Evolutionary conservation across 352 stramenopile genomes (phyloP).

Genomic region (Phytopythium mirpurense): DNA sequence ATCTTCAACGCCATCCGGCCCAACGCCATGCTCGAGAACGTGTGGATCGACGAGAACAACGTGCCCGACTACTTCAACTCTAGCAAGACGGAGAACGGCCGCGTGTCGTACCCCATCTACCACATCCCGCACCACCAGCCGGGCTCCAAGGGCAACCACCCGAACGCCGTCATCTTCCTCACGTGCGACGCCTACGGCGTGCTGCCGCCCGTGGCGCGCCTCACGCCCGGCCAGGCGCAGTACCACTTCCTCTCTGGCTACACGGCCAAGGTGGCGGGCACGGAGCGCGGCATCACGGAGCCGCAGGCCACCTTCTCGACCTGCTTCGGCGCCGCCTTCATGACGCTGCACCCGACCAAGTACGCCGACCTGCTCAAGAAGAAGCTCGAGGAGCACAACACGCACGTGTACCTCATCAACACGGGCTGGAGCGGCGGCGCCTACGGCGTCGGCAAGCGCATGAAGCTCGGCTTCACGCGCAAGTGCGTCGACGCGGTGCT

Average conservation of each 20-base stretch:
- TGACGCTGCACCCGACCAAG: constrained; percentile 95
- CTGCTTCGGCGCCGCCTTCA: constrained; percentile 97
- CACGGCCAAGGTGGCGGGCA: constrained; percentile 98
- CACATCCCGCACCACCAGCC: constrained; percentile 96
- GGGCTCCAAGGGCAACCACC: constrained; percentile 89
- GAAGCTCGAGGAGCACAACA: constrained; percentile 95
- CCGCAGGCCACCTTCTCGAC: constrained; percentile 94
- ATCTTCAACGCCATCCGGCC: constrained; percentile 97
- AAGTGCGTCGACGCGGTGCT: constrained; percentile 59
- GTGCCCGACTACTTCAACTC: constrained; percentile 95
- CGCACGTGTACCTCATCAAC: constrained; percentile 96
- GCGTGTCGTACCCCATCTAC: constrained; percentile 99
- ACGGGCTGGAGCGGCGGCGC: constrained; percentile 94
- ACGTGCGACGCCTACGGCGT: constrained; percentile 98
- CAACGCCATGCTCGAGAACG: constrained; percentile 98
- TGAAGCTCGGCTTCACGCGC: constrained; percentile 87
- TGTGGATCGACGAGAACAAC: constrained; percentile 78
- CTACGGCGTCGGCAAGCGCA: constrained; percentile 95
- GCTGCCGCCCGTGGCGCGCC: constrained; percentile 94
- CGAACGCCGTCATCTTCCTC: constrained; percentile 97
- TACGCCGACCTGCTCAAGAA: constrained; percentile 97
- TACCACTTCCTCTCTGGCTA: constrained; percentile 99
- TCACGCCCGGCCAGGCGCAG: constrained; percentile 94
- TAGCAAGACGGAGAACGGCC: constrained; percentile 97
- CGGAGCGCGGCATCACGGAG: constrained; percentile 96